phyloP scores from a whole-genome alignment of 805 yeast species.

The Metschnikowia continentalis region DNA sequence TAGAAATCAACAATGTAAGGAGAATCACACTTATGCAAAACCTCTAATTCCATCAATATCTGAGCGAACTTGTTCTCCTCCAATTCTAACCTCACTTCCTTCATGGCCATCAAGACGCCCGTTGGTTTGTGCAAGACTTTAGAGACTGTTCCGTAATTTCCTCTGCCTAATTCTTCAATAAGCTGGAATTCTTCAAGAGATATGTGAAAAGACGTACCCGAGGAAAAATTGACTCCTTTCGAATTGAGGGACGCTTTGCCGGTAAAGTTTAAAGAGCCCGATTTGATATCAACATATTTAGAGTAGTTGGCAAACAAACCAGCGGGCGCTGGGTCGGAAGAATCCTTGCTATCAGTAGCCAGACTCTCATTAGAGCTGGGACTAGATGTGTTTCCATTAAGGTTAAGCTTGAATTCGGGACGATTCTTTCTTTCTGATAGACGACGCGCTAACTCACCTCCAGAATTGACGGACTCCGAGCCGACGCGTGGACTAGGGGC shows the following conservation, averaged over 20 bases:
- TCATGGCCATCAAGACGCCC: slow-evolving; percentile 92
- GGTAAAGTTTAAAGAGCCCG: slow-evolving; percentile 86
- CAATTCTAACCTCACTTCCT: slow-evolving; percentile 87
- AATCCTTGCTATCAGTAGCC: slow-evolving; percentile 15
- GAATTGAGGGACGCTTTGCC: slow-evolving; percentile 93
- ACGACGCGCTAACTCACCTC: slow-evolving; percentile 35
- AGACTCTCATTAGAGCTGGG: slow-evolving; percentile 19
- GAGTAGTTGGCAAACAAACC: slow-evolving; percentile 81
- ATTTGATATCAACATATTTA: slow-evolving; percentile 83
- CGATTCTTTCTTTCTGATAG: slow-evolving; percentile 37
- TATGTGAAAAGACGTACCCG: slow-evolving; percentile 83
- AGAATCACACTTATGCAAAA: slow-evolving; percentile 84
- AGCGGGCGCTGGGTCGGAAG: slow-evolving; percentile 10
- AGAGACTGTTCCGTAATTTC: slow-evolving; percentile 94
- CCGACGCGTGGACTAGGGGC: slow-evolving; percentile 11
- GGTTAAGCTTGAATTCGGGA: slow-evolving; percentile 36
- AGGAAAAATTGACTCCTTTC: slow-evolving; percentile 84
- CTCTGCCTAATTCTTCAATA: slow-evolving; percentile 87
- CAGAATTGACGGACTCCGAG: slow-evolving; percentile 18
- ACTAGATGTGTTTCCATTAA: slow-evolving; percentile 19
- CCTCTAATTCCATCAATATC: slow-evolving; percentile 92
- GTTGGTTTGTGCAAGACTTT: slow-evolving; percentile 93
- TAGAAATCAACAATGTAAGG: slow-evolving; percentile 93
- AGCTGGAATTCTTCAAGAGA: slow-evolving; percentile 80
- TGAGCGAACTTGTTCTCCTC: slow-evolving; percentile 94